Conservation (phyloP, 1,284 basidiomycete genomes). For the Gymnopus androsaceus region DNA sequence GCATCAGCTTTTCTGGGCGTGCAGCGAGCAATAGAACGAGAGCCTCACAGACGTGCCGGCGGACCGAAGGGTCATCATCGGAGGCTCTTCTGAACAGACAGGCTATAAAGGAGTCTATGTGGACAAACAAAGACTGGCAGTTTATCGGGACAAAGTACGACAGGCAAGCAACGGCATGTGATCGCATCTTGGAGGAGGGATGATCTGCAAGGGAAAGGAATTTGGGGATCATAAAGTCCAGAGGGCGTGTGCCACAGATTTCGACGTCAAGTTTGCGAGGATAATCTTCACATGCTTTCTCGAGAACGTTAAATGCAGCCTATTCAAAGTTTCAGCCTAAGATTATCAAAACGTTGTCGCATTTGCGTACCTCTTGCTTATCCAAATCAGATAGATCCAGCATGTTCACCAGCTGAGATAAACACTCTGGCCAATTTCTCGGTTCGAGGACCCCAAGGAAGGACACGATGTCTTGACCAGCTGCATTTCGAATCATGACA, state of each 20-base stretch:
- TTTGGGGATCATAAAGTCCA: slow-evolving; percentile 95
- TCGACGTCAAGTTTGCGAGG: slow-evolving; percentile 94
- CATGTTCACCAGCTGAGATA: slow-evolving; percentile 79
- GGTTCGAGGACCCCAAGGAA: slow-evolving; percentile 86
- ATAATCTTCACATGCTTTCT: slow-evolving; percentile 97
- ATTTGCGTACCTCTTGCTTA: slow-evolving; percentile 78
- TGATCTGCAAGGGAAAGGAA: slow-evolving; percentile 88
- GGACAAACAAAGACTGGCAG: slow-evolving; percentile 81
- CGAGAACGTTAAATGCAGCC: slow-evolving; percentile 93
- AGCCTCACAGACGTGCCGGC: slow-evolving; percentile 94
- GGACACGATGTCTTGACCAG: slow-evolving; percentile 87
- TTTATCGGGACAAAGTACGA: slow-evolving; percentile 90
- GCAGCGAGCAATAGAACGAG: slow-evolving; percentile 92
- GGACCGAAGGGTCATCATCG: slow-evolving; percentile 90
- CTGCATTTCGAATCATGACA: slow-evolving; percentile 88
- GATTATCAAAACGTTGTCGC: slow-evolving; percentile 1
- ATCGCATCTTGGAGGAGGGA: slow-evolving; percentile 84
- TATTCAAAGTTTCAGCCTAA: slow-evolving; percentile 32
- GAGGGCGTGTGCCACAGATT: slow-evolving; percentile 82
- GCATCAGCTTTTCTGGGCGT: slow-evolving; percentile 94
- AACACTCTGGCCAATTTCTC: slow-evolving; percentile 90
- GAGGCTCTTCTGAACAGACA: slow-evolving; percentile 93
- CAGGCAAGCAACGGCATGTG: slow-evolving; percentile 91
- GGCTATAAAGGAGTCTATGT: slow-evolving; percentile 92
- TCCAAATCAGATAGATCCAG: slow-evolving; percentile 74